These are phyloP conservation scores for Rhizopus stolonifer DNA, from an alignment of 371 early-diverging fungal genomes.

Conservation along the genomic window DNA sequence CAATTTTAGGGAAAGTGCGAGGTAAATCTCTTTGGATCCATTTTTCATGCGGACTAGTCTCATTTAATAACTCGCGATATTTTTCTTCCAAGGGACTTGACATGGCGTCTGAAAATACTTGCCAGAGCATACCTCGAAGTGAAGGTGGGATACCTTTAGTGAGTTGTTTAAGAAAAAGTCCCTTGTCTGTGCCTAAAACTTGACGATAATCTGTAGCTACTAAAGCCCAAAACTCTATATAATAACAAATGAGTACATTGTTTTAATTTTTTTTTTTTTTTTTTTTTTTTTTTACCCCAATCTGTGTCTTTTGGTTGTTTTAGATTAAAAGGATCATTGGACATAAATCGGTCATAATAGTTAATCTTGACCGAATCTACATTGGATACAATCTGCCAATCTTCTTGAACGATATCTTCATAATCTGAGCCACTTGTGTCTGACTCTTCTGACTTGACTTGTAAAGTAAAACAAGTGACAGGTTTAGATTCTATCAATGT, in stretches of 20 bases:
- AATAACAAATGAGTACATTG: too few relatives aligned
- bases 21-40: slow-evolving; percentile 84
- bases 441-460: too few relatives aligned
- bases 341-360: slow-evolving; percentile 37
- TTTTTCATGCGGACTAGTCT: slow-evolving; percentile 81
- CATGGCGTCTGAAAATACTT: slow-evolving; percentile 68
- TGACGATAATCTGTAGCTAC: slow-evolving; percentile 29
- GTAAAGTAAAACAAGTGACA: too few relatives aligned
- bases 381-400: slow-evolving; percentile 18
- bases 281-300: too few relatives aligned
- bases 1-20: slow-evolving; percentile 81
- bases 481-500: too few relatives aligned
- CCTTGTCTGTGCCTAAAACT: slow-evolving; percentile 18
- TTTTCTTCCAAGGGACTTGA: slow-evolving; percentile 68
- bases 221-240: slow-evolving; percentile 43
- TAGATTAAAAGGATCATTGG: too few relatives aligned
- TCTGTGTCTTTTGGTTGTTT: too few relatives aligned
- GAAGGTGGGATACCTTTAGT: slow-evolving; percentile 73
- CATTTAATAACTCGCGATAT: slow-evolving; percentile 74
- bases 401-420: slow-evolving; percentile 10
- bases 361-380: slow-evolving; percentile 9
- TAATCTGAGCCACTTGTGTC: too few relatives aligned
- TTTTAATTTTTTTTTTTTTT: too few relatives aligned
- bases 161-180: slow-evolving; percentile 29
- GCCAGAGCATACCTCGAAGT: slow-evolving; percentile 89